Conservation (phyloP, 1,284 basidiomycete species). For the Apiotrichum akiyoshidainum region DNA sequence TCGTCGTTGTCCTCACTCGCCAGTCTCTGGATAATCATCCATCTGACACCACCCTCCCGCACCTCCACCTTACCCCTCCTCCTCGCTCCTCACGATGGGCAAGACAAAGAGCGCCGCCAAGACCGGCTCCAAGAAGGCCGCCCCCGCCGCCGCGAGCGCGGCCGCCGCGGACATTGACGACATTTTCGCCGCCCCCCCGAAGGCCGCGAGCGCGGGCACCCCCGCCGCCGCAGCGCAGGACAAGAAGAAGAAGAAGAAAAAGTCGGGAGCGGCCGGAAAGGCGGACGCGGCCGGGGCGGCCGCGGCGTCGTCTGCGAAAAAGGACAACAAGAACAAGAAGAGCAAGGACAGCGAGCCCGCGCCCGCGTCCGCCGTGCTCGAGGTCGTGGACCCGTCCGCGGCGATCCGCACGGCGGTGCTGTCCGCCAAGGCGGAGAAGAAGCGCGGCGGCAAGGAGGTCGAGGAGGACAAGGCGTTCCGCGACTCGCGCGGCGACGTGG, state of each 20-base stretch:
- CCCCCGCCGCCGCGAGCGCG: neutral
- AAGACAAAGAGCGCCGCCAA: conserved; percentile 5
- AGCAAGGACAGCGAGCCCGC: conserved; percentile 2
- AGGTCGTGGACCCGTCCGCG: conserved; percentile 35
- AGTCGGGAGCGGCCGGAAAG: conserved; percentile 17
- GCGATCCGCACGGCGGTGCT: conserved; percentile 11
- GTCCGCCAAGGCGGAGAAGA: conserved; percentile 11
- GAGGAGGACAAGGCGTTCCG: conserved; percentile 61
- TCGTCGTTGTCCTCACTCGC: too few species aligned
- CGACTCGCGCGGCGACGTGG: conserved; percentile 69
- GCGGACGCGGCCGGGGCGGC: conserved; percentile 13
- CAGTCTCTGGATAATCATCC: too few species aligned
- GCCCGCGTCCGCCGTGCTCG: conserved; percentile 21
- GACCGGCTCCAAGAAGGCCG: conserved; percentile 4
- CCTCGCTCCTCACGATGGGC: neutral
- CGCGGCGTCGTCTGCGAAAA: conserved; percentile 15
- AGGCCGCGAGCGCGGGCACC: conserved; percentile 8
- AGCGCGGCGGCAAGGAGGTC: conserved; percentile 28
- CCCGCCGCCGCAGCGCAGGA: conserved; percentile 12
- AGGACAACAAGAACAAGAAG: conserved; percentile 21
- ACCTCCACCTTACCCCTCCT: too few species aligned
- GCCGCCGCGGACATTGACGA: conserved; percentile 37
- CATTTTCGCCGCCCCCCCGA: conserved; percentile 38
- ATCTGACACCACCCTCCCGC: too few species aligned
- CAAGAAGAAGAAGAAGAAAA: conserved; percentile 24